Base-by-base conservation (phyloP, 331 rosid species). In the Cucumis variabilis region DNA sequence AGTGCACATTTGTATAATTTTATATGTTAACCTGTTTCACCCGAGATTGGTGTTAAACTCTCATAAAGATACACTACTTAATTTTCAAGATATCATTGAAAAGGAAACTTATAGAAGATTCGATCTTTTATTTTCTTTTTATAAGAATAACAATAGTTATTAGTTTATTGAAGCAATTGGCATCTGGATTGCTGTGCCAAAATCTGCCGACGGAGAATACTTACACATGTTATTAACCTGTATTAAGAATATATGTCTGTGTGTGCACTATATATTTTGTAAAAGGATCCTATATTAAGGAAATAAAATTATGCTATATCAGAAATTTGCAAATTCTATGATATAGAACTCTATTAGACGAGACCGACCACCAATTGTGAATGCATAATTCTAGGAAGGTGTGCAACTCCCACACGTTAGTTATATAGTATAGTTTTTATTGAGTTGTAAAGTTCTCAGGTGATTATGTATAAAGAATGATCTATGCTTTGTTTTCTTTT, bases 31-130 rank as follows among this genome's bases (percentile, higher is more conserved):
- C 24, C 33, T 77, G 58, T 77, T 13, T 75, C 83, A 5, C 25
- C 8, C 4, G 28, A 46, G 60, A 77, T 13, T 7, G 82, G 63
- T 76, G 63, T 13, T 50, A 53, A 50, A 50, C 60, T 78, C 14
- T 14, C 5, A 78, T 19, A 48, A n/a, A 51, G 41, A 50, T 78
- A 14, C 66, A 13, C 63, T n/a, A 46, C 60, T 53, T 53, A 50
- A 48, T 50, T 78, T 51, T 78, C 83, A 78, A 48, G 5, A 50
- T 78, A 78, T 44, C 60, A 27, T 78, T 50, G 44, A 78, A 78
- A 51, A 78, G 66, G 23, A 2, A 51, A 78, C 37, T 78, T 50
- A 78, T 5, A 7, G 76, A 46, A 50, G 83, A 50, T 21, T 1
- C 23, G 50, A 24, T 72, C 20, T 41, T 3, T 77, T n/a, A 7